phyloP scores from a whole-genome alignment of 257 asterid species.

The Solanum piurae region DNA sequence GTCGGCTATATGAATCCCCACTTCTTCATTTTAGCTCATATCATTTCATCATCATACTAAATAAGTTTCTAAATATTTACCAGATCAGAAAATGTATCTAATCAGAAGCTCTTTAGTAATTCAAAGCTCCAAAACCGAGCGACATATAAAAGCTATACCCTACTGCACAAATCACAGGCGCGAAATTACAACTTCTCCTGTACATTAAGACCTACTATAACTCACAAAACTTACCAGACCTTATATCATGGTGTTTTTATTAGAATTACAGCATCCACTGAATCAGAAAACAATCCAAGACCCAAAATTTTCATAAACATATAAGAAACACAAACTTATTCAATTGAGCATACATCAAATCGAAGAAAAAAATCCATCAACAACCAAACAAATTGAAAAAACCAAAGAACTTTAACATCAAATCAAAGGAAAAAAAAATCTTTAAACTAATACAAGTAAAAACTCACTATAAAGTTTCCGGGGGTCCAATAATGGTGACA shows the following conservation, averaged over 20 bases:
- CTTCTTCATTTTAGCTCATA: not conserved
- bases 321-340: not conserved
- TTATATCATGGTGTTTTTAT: not conserved
- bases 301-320: not conserved
- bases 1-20: not conserved
- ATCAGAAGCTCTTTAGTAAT: not conserved
- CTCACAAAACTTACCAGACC: not conserved
- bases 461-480: slow-evolving; percentile 88
- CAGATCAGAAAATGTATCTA: not conserved
- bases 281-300: not conserved
- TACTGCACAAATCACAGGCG: not conserved
- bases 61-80: not conserved
- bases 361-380: not conserved
- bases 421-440: not conserved
- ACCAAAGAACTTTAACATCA: not conserved
- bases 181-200: not conserved
- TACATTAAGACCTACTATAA: not conserved
- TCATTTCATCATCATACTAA: not conserved
- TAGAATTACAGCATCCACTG: not conserved
- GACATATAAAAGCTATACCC: not conserved
- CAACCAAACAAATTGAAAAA: not conserved
- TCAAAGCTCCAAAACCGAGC: not conserved
- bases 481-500: slow-evolving; percentile 94
- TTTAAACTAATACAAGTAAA: not conserved
- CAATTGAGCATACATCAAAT: not conserved